Conservation (phyloP, 352 stramenopile species). For the Discostella stelligera region DNA sequence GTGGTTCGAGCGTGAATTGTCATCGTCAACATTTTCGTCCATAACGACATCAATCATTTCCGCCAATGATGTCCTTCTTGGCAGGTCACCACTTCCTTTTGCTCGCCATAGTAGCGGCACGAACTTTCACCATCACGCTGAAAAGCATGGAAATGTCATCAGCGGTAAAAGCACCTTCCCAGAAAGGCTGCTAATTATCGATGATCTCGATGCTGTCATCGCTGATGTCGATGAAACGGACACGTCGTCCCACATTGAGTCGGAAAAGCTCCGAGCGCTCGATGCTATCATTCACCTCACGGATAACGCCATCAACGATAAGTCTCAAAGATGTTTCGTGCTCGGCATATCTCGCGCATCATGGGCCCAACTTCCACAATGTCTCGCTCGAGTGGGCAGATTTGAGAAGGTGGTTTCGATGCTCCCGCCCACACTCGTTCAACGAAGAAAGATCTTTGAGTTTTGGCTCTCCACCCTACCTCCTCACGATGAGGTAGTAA, state of each 20-base stretch:
- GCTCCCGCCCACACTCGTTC: constrained; percentile 55
- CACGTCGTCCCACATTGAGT: constrained; percentile 24
- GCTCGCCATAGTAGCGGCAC: constrained; percentile 11
- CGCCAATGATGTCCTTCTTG: constrained; percentile 63
- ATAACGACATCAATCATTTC: constrained; percentile 49
- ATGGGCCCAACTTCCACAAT: constrained; percentile 41
- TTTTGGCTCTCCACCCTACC: constrained; percentile 46
- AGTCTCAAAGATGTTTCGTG: constrained; percentile 21
- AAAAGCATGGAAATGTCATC: not conserved
- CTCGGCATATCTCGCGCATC: constrained; percentile 36
- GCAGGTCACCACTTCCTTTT: constrained; percentile 31
- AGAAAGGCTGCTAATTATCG: constrained; percentile 56
- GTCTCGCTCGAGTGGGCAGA: constrained; percentile 58
- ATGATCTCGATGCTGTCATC: constrained; percentile 69
- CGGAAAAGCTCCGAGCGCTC: constrained; percentile 52
- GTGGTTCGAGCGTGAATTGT: constrained; percentile 22
- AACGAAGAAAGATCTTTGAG: constrained; percentile 65
- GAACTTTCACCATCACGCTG: not conserved
- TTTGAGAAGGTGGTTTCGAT: constrained; percentile 73
- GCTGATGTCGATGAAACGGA: constrained; percentile 31
- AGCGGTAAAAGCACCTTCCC: constrained; percentile 7
- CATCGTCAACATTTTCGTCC: not conserved
- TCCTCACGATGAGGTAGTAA: constrained; percentile 7
- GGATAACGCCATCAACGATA: constrained; percentile 25
- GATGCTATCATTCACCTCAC: constrained; percentile 57